Base-by-base conservation (phyloP, 208 protist genomes). In the Trypanosoma caninum region DNA sequence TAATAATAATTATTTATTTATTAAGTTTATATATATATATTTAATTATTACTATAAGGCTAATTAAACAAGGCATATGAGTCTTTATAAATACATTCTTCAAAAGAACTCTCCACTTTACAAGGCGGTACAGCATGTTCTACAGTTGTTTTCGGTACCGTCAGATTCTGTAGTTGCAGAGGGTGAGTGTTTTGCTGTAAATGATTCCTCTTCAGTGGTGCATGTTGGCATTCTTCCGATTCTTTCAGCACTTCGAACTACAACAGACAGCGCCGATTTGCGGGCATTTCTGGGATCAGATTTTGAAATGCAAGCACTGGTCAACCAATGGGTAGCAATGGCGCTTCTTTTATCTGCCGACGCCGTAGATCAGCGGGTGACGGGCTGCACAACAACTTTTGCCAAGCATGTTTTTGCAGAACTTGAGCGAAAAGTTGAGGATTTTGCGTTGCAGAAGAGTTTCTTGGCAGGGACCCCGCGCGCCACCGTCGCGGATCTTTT, bases 401-500 rank as follows among this genome's bases (percentile, higher is more conserved):
- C 72, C 41, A 73, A 64, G 23, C 48, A 69, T 10, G 30, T 87
- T 20, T 81, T 78, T 63, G 56, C 62, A 13, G 74, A 87, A 25
- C 53, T 86, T 50, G 84, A 91, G 61, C 53, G 46, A 11, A 69
- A 67, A 35, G 52, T 91, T 2, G 72, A 77, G 16, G 16, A 35
- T 50, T 57, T 61, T 46, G 55, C 67, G 16, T 58, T 74, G 11
- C 23, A 53, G 1, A 45, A 74, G 28, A 48, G 55, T 25, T 87
- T 78, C 41, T 61, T 89, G 20, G 72, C 72, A n/a, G 69, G 73
- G 52, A 81, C 78, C 8, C 55, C 61, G 3, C 66, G 64, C 13
- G 79, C 86, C 0, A 88, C 82, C 3, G 62, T 93, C 30, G 86
- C 82, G 14, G 86, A 93, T 46, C 50, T 93, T 18, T 67, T 93